Percentiles rank a stretch among this genome's conserved stretches.
phyloP scores from a whole-genome alignment of 2,329 filamentous ascomycete genomes.

The Fusarium goolgardi region DNA sequence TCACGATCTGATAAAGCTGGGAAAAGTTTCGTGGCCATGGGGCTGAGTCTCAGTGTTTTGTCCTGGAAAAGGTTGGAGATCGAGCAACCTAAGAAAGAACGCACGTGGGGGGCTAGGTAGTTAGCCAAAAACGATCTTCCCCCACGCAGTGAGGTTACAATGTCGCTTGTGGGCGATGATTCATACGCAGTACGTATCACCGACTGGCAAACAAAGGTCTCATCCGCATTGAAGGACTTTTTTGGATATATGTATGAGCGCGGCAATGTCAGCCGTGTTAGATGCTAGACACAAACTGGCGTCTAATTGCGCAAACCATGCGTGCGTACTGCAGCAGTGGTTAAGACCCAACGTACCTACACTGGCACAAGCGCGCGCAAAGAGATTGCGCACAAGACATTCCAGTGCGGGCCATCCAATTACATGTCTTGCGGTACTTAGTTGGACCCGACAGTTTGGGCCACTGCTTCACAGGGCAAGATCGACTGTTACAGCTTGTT shows the following conservation, averaged over 20 bases:
- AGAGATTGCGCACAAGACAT: conserved; percentile 27
- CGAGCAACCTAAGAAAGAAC: conserved; percentile 13
- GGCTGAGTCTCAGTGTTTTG: conserved; percentile 18
- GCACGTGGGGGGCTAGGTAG: conserved; percentile 24
- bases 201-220: background rate
- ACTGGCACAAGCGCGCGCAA: conserved; percentile 21
- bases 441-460: conserved; percentile 43
- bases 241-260: background rate
- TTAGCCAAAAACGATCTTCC: conserved; percentile 12
- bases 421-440: conserved; percentile 23
- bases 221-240: background rate
- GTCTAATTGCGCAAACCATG: conserved; percentile 21
- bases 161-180: background rate
- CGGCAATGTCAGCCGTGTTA: conserved; percentile 4
- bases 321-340: conserved; percentile 23
- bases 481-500: conserved; percentile 42
- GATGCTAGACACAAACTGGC: conserved; percentile 4
- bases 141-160: conserved; percentile 19
- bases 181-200: background rate
- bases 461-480: conserved; percentile 41
- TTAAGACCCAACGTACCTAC: conserved; percentile 1
- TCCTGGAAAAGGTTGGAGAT: conserved; percentile 26
- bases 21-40: background rate
- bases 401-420: conserved; percentile 36
- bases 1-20: conserved; percentile 6